Conservation (phyloP, 2,329 filamentous ascomycete genomes). For the Chrysoporthe deuterocubensis region DNA sequence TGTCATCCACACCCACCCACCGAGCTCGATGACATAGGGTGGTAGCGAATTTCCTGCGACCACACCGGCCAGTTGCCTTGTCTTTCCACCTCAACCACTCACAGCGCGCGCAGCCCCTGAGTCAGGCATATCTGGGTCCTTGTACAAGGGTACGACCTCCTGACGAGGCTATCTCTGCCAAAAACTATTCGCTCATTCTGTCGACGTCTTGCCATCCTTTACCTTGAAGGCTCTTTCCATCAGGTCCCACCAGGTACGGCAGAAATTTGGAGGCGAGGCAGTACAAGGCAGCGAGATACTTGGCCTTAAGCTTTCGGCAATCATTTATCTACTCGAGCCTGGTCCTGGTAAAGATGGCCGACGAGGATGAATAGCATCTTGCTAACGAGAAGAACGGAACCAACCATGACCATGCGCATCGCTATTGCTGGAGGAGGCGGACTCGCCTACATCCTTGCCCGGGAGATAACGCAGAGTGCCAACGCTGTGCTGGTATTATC, state of each 20-base stretch:
- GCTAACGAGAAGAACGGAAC: slow-evolving; percentile 6
- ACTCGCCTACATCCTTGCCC: slow-evolving; percentile 50
- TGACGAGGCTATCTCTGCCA: slow-evolving; percentile 22
- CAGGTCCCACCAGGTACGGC: slow-evolving; percentile 4
- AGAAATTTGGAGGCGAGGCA: slow-evolving; percentile 16
- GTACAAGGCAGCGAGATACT: not conserved
- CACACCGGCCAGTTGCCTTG: slow-evolving; percentile 18
- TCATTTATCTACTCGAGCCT: slow-evolving; percentile 10
- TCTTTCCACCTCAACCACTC: slow-evolving; percentile 17
- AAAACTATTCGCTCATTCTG: slow-evolving; percentile 16
- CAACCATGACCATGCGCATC: slow-evolving; percentile 50
- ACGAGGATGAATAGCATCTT: slow-evolving; percentile 9
- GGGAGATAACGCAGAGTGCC: slow-evolving; percentile 64
- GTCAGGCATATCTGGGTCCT: slow-evolving; percentile 20
- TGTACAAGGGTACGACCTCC: slow-evolving; percentile 16
- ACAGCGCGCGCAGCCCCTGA: slow-evolving; percentile 25
- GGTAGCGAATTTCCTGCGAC: slow-evolving; percentile 22
- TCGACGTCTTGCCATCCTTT: slow-evolving; percentile 9
- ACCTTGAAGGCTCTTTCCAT: not conserved
- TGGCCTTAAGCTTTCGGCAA: slow-evolving; percentile 15
- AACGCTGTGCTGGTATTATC: slow-evolving; percentile 75
- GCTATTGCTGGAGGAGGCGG: slow-evolving; percentile 52
- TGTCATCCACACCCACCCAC: slow-evolving; percentile 15
- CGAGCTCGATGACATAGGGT: slow-evolving; percentile 20
- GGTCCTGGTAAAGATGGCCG: slow-evolving; percentile 19